phyloP scores from a whole-genome alignment of 148 eudicot genomes.

The Heliosperma pusillum region DNA sequence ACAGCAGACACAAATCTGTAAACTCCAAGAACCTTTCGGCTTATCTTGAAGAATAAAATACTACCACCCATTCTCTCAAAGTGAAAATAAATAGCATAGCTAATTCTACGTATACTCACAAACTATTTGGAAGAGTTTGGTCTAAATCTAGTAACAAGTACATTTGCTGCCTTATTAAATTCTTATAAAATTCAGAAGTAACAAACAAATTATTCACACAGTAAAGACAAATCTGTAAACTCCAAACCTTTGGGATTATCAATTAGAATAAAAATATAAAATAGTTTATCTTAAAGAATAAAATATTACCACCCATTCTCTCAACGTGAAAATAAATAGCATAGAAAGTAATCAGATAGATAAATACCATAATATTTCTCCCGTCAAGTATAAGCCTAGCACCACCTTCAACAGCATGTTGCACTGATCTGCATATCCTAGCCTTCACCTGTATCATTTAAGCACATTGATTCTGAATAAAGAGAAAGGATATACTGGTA shows the following conservation, averaged over 20 bases:
- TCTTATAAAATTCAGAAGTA: not conserved
- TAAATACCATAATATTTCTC: conserved; percentile 47
- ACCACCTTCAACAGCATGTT: conserved; percentile 67
- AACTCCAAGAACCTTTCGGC: not conserved
- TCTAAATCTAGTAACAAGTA: not conserved
- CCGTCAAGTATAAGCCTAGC: conserved; percentile 76
- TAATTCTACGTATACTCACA: conserved; percentile 5
- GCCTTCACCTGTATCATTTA: conserved; percentile 57
- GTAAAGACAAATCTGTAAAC: not conserved
- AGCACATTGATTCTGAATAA: conserved; percentile 5
- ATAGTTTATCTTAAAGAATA: not conserved
- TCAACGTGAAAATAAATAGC: not conserved
- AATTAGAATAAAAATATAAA: not conserved
- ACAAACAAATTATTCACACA: not conserved
- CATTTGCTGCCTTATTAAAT: not conserved
- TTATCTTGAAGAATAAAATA: not conserved
- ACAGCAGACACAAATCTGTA: not conserved
- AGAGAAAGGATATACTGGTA: not conserved
- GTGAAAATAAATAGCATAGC: not conserved
- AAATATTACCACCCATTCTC: not conserved
- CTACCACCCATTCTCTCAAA: not conserved
- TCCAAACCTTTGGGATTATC: not conserved
- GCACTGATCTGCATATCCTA: conserved; percentile 55
- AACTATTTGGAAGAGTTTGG: not conserved
- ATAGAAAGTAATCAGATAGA: not conserved